Conservation (phyloP, 495 filamentous ascomycete species). For the Neurospora sp. region DNA sequence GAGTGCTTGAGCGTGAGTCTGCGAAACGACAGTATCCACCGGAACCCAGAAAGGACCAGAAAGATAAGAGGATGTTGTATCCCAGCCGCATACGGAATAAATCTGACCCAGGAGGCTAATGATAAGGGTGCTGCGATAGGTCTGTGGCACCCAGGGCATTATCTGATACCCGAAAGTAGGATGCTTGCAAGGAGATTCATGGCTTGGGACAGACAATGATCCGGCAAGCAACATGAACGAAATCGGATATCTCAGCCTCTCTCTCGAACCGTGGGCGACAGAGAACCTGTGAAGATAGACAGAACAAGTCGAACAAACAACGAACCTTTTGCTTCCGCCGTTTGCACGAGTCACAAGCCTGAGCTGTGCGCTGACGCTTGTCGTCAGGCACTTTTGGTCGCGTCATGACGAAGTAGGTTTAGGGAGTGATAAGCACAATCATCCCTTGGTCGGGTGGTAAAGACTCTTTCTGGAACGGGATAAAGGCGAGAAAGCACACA, state of each 20-base stretch:
- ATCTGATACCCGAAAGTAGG: not conserved
- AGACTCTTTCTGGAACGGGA: constrained; percentile 2
- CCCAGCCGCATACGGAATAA: not conserved
- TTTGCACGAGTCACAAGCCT: constrained; percentile 71
- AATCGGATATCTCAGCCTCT: not conserved
- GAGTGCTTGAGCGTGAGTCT: not conserved
- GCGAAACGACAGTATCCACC: not conserved
- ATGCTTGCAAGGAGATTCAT: not conserved
- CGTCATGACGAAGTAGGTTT: constrained; percentile 37
- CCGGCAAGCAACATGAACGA: not conserved
- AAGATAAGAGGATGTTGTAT: not conserved
- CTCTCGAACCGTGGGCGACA: not conserved
- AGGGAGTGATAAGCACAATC: constrained; percentile 11
- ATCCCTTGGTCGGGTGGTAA: constrained; percentile 25
- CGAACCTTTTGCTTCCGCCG: constrained; percentile 66
- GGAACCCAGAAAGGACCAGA: not conserved
- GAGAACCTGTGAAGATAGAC: constrained; percentile 5
- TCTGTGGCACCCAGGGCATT: not conserved
- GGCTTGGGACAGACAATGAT: not conserved
- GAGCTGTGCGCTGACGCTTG: constrained; percentile 53
- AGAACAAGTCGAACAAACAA: constrained; percentile 10
- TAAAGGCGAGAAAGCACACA: constrained; percentile 4
- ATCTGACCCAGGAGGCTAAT: not conserved
- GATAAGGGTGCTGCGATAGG: not conserved
- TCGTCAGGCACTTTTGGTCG: constrained; percentile 54